A percentile compares a stretch with the other conserved stretches of the same genome.
phyloP scores from a whole-genome alignment of 108 stramenopile genomes.

The Stephanodiscus triporus region DNA sequence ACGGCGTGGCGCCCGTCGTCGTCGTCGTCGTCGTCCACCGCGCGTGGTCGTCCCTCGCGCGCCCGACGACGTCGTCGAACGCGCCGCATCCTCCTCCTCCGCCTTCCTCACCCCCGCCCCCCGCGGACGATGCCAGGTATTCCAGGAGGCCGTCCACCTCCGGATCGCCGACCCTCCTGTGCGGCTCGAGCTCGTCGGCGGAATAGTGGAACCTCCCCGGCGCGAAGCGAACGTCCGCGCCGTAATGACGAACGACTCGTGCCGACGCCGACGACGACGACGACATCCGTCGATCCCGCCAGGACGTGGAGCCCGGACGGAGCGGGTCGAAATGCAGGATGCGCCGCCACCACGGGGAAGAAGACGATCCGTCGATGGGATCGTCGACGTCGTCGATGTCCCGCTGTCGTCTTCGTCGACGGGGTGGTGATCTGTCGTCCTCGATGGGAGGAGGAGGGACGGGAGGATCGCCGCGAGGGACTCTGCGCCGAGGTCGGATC shows the following conservation, averaged over 20 bases:
- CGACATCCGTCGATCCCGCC: constrained; percentile 15
- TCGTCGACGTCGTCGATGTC: neutral
- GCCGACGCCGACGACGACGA: neutral
- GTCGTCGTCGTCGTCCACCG: too few species aligned
- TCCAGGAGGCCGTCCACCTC: constrained; percentile 64
- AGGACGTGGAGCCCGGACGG: constrained; percentile 9
- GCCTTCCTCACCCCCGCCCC: too few species aligned
- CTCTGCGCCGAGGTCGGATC: too few species aligned
- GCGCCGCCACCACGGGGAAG: neutral
- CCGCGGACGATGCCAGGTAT: constrained; percentile 33
- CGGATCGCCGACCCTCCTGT: constrained; percentile 68
- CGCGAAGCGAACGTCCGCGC: constrained; percentile 23
- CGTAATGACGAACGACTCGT: constrained; percentile 33
- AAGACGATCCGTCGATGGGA: neutral
- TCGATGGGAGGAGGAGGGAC: too few species aligned
- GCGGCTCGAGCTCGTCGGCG: constrained; percentile 60
- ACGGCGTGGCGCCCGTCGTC: neutral
- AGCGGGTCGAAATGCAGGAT: constrained; percentile 22
- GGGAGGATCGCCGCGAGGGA: too few species aligned
- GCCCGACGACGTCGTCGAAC: constrained; percentile 55
- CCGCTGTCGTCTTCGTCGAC: neutral
- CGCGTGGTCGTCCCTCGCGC: constrained; percentile 5
- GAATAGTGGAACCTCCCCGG: constrained; percentile 51
- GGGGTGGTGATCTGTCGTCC: too few species aligned
- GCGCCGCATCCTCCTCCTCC: constrained; percentile 61